A percentile compares a stretch with the other conserved stretches of the same genome.
Conservation (phyloP, 495 filamentous ascomycete species). For the Aspergillus diversus region DNA sequence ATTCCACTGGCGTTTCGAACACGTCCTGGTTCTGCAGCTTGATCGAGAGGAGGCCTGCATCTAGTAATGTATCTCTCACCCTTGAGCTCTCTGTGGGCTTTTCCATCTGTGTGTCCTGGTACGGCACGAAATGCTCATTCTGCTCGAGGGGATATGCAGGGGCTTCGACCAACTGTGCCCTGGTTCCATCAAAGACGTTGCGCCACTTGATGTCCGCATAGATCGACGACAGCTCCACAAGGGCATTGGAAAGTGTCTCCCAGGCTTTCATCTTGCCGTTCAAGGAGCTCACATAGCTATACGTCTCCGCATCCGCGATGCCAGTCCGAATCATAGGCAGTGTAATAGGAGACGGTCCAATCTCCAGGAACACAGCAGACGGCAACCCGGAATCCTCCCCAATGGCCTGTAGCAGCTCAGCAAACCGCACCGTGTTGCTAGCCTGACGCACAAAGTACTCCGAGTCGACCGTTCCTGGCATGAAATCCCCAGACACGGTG, state of each 20-base stretch:
- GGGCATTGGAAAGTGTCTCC: not conserved
- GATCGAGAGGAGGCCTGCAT: not conserved
- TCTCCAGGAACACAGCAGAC: not conserved
- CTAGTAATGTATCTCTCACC: not conserved
- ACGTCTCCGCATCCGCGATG: not conserved
- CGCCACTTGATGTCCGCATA: not conserved
- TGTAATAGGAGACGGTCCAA: not conserved
- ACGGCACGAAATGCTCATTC: not conserved
- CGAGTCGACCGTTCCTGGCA: not conserved
- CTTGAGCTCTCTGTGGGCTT: not conserved
- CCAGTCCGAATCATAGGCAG: not conserved
- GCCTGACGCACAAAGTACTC: not conserved
- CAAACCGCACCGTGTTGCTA: not conserved
- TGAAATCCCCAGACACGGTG: not conserved
- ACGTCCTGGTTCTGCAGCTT: not conserved
- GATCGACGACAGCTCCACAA: not conserved
- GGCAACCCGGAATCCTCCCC: not conserved
- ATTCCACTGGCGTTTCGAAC: not conserved
- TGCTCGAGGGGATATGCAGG: not conserved
- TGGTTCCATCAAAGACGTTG: not conserved
- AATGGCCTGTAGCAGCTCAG: not conserved
- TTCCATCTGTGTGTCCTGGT: not conserved
- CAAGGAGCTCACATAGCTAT: not conserved
- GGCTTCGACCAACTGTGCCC: not conserved
- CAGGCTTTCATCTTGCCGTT: not conserved